Base-by-base conservation (phyloP, 2,329 filamentous ascomycete species). In the Ilyonectria mors-panacis region DNA sequence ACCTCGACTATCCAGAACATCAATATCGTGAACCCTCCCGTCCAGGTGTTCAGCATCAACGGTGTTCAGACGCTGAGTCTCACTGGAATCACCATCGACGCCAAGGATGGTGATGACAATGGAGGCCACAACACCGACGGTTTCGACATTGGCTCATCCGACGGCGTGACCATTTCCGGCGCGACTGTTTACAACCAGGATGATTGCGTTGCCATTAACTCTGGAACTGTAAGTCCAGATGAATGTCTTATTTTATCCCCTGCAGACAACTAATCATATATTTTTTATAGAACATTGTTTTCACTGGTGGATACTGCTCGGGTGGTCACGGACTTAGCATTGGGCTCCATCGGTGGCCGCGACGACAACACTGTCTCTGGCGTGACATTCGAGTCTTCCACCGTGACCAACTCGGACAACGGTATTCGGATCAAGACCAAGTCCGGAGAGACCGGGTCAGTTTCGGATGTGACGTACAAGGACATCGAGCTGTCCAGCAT, bases 51-150 rank as follows among this genome's bases (percentile, higher is more conserved):
- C 6, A 65, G 63, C 42, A 59, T 65, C 33, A 65, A 65, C 44
- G 56, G 56, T 9, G 63, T 9, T 15, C 56, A 65, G 56, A 60
- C 63, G 4, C 50, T 65, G 23, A 57, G 50, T 12, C 51, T 65
- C 23, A 65, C 56, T 7, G 56, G 23, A 9, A 54, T 65, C 33
- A 65, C 63, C 50, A 65, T 65, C 12, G 63, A 65, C 10, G 63
- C 48, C 13, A 59, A 56, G 4, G 56, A 47, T 17, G 63, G 63
- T 2, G 63, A 65, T 19, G 48, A 33, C 56, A 44, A 12, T 3
- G 63, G 63, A n/a, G 63, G 56, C 13, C 62, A 65, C 63, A 65
- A 65, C 56, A 65, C 63, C 6, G 63, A 65, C 17, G 63, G 63
- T 13, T 65, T 65, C 42, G 63, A 65, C 19, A 65, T 65, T 59